Evolutionary conservation across 2,329 filamentous ascomycete species (phyloP), one percentile per base, ranked within the genome.

Genomic region (Gnomoniopsis sp.): DNA sequence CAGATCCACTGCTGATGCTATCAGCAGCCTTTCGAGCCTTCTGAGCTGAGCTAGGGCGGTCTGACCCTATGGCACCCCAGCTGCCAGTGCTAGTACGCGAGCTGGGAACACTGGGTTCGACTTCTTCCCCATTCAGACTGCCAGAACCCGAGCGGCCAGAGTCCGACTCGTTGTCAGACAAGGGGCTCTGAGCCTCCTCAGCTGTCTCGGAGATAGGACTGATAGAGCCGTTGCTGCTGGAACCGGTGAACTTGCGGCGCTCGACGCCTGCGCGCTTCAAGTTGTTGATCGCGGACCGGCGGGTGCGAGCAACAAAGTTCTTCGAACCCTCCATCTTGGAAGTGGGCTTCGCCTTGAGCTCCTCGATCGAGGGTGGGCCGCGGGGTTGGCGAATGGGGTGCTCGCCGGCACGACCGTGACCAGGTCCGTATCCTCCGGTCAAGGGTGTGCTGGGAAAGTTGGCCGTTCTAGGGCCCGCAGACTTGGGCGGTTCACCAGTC

Each of bases 321-420:
- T 97, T 88, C 86, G 93, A 97, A 23, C 93, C 95, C 73, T 98
- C 93, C 64, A 93, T 86, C 77, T 92, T 96, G 65, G 91, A 88
- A 10, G 93, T 98, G 1, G 95, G 95, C 76, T 93, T 95, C 21
- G 88, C 83, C 69, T 88, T 85, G 61, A 99, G 86, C 76, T 99
- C 95, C 65, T 99, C 95, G 53, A 98, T 82, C 15, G 90, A 87
- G 15, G 95, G 95, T 23, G 95, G 95, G 6, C 93, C 93, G 64
- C 92, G 91, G 54, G 95, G 95, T 75, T 99, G 95, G 60, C 95
- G 92, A 54, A 91, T 78, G 10, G 95, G 95, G 71, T 99, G 95
- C 76, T 98, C 95, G 65, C 95, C 95, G 69, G 92, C 92, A 71
- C 95, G 91, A 60, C 82, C 90, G 72, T 97, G 93, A 55, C 95